These are phyloP conservation scores for Lentithecium fluviatile DNA, from an alignment of 495 filamentous ascomycete genomes.

Conservation along the genomic window DNA sequence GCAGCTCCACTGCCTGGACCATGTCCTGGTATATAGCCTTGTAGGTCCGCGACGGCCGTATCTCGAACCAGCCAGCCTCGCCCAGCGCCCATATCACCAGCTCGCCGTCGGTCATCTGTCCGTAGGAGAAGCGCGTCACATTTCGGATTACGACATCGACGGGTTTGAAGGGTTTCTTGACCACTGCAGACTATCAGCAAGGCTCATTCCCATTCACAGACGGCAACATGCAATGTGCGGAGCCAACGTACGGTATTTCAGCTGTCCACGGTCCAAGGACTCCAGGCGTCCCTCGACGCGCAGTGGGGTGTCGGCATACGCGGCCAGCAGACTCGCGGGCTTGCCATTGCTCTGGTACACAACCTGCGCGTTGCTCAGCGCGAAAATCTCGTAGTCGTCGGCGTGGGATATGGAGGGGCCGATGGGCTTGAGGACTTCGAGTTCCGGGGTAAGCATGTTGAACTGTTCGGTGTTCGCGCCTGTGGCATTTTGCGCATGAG, in stretches of 20 bases:
- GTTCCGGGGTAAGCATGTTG: slow-evolving; percentile 47
- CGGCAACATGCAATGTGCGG: too few species aligned
- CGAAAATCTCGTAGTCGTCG: slow-evolving; percentile 60
- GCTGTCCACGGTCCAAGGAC: slow-evolving; percentile 48
- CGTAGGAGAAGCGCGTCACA: slow-evolving; percentile 68
- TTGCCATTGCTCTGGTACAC: slow-evolving; percentile 49
- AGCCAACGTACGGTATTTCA: slow-evolving; percentile 17
- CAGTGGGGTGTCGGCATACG: slow-evolving; percentile 54
- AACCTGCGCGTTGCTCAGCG: slow-evolving; percentile 55
- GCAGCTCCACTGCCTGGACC: slow-evolving; percentile 65
- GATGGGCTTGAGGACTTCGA: slow-evolving; percentile 55
- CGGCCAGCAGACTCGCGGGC: slow-evolving; percentile 54
- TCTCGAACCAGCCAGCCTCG: slow-evolving; percentile 74
- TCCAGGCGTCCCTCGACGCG: slow-evolving; percentile 55
- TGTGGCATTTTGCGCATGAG: too few species aligned
- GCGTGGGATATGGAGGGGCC: slow-evolving; percentile 49
- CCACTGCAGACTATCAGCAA: slow-evolving; percentile 42
- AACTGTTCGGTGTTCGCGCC: too few species aligned
- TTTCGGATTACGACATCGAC: slow-evolving; percentile 60
- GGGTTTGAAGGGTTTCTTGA: slow-evolving; percentile 33
- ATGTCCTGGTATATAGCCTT: slow-evolving; percentile 61
- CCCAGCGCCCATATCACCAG: slow-evolving; percentile 74
- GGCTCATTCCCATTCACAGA: slow-evolving; percentile 23
- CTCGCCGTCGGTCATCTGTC: slow-evolving; percentile 59
- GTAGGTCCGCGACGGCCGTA: slow-evolving; percentile 63